Conservation (phyloP, 2,329 filamentous ascomycete genomes). For the Neonectria coccinea region DNA sequence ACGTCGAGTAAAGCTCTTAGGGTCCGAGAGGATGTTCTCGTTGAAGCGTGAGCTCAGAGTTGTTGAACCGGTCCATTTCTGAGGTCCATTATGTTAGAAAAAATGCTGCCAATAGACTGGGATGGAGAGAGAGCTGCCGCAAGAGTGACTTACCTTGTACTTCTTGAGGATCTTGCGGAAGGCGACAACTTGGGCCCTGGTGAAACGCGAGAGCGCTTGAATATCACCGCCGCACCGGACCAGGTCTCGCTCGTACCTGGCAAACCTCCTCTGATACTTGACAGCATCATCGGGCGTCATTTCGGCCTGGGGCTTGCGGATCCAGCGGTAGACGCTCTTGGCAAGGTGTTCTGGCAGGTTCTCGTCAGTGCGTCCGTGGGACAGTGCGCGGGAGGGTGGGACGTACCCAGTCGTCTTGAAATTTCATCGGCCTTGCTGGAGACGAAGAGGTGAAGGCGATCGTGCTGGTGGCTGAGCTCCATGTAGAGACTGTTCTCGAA, state of each 20-base stretch:
- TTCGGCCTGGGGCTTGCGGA: constrained; percentile 51
- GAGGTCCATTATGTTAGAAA: constrained; percentile 15
- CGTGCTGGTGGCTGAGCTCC: constrained; percentile 79
- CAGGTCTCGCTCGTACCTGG: constrained; percentile 65
- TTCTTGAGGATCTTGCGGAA: constrained; percentile 90
- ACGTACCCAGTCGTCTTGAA: constrained; percentile 73
- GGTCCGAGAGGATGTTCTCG: constrained; percentile 72
- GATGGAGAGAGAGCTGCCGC: background rate
- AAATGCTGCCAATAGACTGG: background rate
- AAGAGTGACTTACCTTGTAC: constrained; percentile 64
- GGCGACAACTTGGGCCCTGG: constrained; percentile 77
- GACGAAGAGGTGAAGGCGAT: constrained; percentile 82
- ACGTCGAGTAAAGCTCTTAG: constrained; percentile 77
- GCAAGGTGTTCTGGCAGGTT: constrained; percentile 59
- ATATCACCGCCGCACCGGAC: constrained; percentile 77
- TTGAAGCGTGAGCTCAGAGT: constrained; percentile 74
- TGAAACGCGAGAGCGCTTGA: constrained; percentile 76
- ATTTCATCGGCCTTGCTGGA: constrained; percentile 85
- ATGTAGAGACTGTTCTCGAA: constrained; percentile 80
- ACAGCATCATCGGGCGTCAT: constrained; percentile 50
- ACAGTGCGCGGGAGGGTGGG: constrained; percentile 19
- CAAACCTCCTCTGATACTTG: constrained; percentile 64
- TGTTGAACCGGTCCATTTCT: constrained; percentile 85
- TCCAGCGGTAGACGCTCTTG: constrained; percentile 60
- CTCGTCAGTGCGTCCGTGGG: constrained; percentile 40